phyloP scores from a whole-genome alignment of 345 rosid species.

The Aegle marmelos region DNA sequence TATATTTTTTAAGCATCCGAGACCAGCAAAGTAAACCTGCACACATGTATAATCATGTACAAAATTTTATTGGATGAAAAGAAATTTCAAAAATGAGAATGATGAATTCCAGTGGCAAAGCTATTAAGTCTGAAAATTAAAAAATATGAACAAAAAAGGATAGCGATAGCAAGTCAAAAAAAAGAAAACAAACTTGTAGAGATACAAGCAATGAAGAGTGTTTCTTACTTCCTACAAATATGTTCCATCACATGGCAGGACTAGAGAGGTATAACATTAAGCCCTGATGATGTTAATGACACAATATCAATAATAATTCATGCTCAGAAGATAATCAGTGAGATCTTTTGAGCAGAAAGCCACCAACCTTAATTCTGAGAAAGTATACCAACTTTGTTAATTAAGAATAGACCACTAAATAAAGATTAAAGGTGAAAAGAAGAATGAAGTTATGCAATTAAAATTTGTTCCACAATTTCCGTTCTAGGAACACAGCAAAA shows the following conservation, averaged over 20 bases:
- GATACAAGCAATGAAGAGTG: slow-evolving; percentile 6
- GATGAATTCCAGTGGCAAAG: background rate
- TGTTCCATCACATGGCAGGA: slow-evolving; percentile 17
- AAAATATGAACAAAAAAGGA: background rate
- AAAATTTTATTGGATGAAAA: slow-evolving; percentile 11
- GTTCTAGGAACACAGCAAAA: background rate
- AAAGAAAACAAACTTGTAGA: background rate
- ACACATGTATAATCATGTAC: slow-evolving; percentile 20
- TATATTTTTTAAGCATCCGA: slow-evolving; percentile 91
- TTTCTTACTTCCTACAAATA: slow-evolving; percentile 27
- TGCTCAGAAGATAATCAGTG: background rate
- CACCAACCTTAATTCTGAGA: background rate
- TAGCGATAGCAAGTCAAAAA: background rate
- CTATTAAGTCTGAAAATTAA: background rate
- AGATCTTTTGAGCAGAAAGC: slow-evolving; percentile 10
- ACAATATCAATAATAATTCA: slow-evolving; percentile 12
- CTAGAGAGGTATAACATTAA: slow-evolving; percentile 4
- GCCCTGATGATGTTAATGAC: slow-evolving; percentile 12
- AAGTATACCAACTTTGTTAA: slow-evolving; percentile 1
- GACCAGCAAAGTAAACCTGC: slow-evolving; percentile 98
- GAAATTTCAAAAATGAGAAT: background rate
- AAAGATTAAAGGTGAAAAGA: background rate
- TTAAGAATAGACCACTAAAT: background rate
- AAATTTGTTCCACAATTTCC: background rate
- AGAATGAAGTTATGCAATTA: too few relatives aligned